Percentiles rank a stretch among this genome's conserved stretches.
phyloP scores from a whole-genome alignment of 2,329 filamentous ascomycete species.

The Setomelanomma holmii region DNA sequence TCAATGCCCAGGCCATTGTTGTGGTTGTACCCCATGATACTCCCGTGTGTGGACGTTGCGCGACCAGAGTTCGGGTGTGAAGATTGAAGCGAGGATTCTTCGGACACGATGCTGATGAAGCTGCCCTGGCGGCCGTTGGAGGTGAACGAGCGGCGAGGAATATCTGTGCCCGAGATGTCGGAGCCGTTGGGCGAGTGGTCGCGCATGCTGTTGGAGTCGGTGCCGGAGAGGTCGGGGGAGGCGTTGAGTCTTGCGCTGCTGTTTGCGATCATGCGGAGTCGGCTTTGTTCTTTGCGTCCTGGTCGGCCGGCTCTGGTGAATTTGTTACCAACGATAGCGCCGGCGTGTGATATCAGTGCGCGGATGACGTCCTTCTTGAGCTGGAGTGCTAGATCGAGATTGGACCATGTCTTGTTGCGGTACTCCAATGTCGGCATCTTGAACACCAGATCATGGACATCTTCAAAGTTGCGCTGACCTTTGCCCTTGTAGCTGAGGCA shows the following conservation, averaged over 20 bases:
- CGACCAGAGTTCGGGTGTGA: constrained; percentile 21
- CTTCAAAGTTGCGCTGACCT: constrained; percentile 92
- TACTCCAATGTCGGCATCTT: constrained; percentile 93
- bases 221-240: constrained; percentile 41
- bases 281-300: constrained; percentile 74
- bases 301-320: constrained; percentile 87
- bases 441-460: constrained; percentile 98
- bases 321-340: constrained; percentile 97
- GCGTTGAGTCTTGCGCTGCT: constrained; percentile 68
- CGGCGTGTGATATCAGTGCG: constrained; percentile 92
- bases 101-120: constrained; percentile 37
- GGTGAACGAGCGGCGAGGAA: constrained; percentile 37
- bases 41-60: constrained; percentile 30
- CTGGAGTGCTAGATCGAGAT: constrained; percentile 88
- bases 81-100: constrained; percentile 34
- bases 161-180: constrained; percentile 25
- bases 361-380: constrained; percentile 95
- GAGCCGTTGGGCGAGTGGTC: constrained; percentile 42
- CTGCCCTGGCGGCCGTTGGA: constrained; percentile 38
- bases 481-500: constrained; percentile 97
- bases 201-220: constrained; percentile 38
- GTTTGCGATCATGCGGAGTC: constrained; percentile 83
- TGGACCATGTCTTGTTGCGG: constrained; percentile 99
- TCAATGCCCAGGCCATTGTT: constrained; percentile 24
- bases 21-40: constrained; percentile 30